Evolutionary conservation across 1,284 basidiomycete species (phyloP), one percentile per base, ranked within the genome.

Genomic region (Cerrena zonata): DNA sequence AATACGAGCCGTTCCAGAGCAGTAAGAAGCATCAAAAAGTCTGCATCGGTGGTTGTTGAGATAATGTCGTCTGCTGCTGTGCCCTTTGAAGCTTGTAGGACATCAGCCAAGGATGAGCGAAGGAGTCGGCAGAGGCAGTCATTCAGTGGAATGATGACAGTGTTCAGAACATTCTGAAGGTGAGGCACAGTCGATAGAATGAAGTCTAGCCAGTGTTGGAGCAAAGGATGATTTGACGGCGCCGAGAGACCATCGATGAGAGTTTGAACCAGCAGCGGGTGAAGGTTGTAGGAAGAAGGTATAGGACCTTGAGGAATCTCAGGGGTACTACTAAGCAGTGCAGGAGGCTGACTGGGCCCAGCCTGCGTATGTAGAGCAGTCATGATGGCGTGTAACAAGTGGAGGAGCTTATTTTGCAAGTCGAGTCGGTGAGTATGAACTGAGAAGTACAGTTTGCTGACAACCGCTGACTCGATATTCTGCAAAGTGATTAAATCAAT

Each of bases 171-270:
- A 40, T 83, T 81, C 53, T 89, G 87, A 61, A 91, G 89, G 58
- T 90, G 85, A 0, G 91, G 85, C 5, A 94, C 73, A 0, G 91
- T 89, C 85, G 91, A 91, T 48, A 97, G 78, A 51, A 97, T 77
- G 64, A 99, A 98, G 66, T 98, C 95, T 21, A 97, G 77, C 95
- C 95, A 99, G 63, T 96, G 91, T 62, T 95, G 92, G 12, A 96
- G 69, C 21, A 94, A 77, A 1, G 89, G 77, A 19, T 85, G 81
- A 66, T 94, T 95, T 21, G 77, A 70, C 4, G 76, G 71, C 3
- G 74, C 67, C 3, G 84, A 74, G 39, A 98, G 82, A 0, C 91
- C 95, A 61, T 93, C 89, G 15, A 89, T 75, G 19, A 98, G 72
- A 1, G 87, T 83, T 56, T 86, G 85, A 0, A 90, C 76, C 24